Base-by-base conservation (phyloP, 495 filamentous ascomycete genomes). In the Amniculicola lignicola region DNA sequence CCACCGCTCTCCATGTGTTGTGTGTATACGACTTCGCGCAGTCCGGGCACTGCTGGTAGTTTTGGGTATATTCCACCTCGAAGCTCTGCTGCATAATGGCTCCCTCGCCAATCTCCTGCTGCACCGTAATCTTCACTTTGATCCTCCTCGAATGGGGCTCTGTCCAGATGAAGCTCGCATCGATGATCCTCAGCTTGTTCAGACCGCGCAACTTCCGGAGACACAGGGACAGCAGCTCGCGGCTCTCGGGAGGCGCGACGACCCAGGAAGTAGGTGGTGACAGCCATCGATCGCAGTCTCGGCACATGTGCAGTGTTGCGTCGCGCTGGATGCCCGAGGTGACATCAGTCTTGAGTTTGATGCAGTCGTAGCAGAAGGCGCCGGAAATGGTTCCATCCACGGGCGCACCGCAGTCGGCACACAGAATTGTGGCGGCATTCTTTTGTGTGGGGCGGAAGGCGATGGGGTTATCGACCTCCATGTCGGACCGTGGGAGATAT, bases 91-190 rank as follows among this genome's bases (percentile, higher is more conserved):
- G 92, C 63, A 98, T 75, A 52, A 96, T 86, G 3, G 83, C 82
- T 22, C 77, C 82, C 63, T 86, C 74, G 63, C 75, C 89, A 66
- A 72, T 90, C 78, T 79, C 87, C 72, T 74, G 82, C 66, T 98
- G 92, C 15, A 98, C 81, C 0, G 90, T 95, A 64, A 98, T 87
- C 73, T 95, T 94, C 59, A 98, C 83, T 67, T 87, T 90, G 45
- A 98, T 77, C 63, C 93, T 76, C 64, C 88, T 77, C 43, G 88
- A 94, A 75, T 98, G 93, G 5, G 93, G 93, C 72, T 98, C 93
- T 2, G 93, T 98, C 93, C 93, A 98, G 60, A 96, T 89, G 68
- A 98, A 98, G 63, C 82, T 86, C 29, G 93, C 93, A 63, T 98
- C 93, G 66, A 93, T 89, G 57, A 98, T 90, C 36, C 93, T 77